Conservation (phyloP, 106 monocot species). For the Dactylorhiza incarnata region DNA sequence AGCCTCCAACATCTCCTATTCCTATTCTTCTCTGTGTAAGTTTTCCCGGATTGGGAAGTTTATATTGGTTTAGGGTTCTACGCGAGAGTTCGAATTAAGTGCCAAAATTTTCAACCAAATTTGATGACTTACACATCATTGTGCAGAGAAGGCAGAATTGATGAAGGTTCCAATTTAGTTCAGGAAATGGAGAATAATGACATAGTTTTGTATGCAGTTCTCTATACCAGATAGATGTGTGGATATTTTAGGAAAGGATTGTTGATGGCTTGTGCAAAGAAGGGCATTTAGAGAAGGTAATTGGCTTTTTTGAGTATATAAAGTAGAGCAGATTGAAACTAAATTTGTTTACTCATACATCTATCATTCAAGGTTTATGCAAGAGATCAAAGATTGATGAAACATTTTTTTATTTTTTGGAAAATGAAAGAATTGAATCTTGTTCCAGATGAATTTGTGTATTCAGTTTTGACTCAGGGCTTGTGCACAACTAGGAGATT, state of each 20-base stretch:
- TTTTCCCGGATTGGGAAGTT: slow-evolving; percentile 42
- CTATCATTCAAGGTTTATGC: slow-evolving; percentile 70
- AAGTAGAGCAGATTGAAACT: slow-evolving; percentile 18
- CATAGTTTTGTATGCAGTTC: slow-evolving; percentile 35
- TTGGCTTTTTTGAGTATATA: slow-evolving; percentile 46
- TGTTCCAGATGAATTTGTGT: slow-evolving; percentile 43
- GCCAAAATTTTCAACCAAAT: slow-evolving; percentile 32
- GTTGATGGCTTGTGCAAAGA: slow-evolving; percentile 60
- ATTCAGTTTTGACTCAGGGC: slow-evolving; percentile 46
- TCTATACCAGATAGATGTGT: slow-evolving; percentile 41
- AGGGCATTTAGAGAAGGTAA: slow-evolving; percentile 60
- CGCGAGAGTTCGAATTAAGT: slow-evolving; percentile 15
- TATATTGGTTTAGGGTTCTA: slow-evolving; percentile 35
- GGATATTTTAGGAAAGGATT: slow-evolving; percentile 35
- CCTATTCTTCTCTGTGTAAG: no score
- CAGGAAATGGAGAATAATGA: slow-evolving; percentile 35
- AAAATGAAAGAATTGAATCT: slow-evolving; percentile 42
- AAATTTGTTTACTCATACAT: no score
- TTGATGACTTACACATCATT: slow-evolving; percentile 47
- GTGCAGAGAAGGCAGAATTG: slow-evolving; percentile 30
- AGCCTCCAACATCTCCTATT: no score
- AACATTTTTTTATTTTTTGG: slow-evolving; percentile 35
- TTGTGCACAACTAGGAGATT: slow-evolving; percentile 45
- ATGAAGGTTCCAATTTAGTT: slow-evolving; percentile 42
- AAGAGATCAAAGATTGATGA: slow-evolving; percentile 42